phyloP scores from a whole-genome alignment of 768 basidiomycete species.

The Cystobasidium tubakii region DNA sequence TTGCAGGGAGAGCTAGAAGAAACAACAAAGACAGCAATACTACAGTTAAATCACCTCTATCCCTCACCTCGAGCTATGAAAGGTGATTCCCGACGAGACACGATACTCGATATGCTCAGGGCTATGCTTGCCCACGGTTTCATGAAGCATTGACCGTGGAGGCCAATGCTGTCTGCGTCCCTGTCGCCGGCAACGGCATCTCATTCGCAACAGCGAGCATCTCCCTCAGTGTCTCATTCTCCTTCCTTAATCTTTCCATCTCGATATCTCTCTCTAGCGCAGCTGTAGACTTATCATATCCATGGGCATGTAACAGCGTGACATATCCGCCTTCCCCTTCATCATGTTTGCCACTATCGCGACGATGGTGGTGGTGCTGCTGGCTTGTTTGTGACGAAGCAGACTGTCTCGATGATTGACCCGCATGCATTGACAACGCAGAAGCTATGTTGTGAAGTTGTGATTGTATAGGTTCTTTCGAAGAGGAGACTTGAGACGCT shows the following conservation, averaged over 20 bases:
- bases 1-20: no score
- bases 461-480: background rate
- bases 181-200: background rate
- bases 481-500: background rate
- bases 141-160: background rate
- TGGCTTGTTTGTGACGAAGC: background rate
- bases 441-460: background rate
- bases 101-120: no score
- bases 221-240: slow-evolving; percentile 72
- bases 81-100: no score
- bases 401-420: background rate
- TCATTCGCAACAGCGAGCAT: slow-evolving; percentile 60
- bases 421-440: background rate
- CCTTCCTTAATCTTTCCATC: slow-evolving; percentile 69
- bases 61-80: no score
- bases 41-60: no score
- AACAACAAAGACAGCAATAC: no score
- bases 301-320: background rate
- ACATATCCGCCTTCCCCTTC: slow-evolving; percentile 34
- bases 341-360: background rate
- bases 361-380: background rate
- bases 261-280: slow-evolving; percentile 79
- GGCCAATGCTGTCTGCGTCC: background rate
- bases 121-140: no score
- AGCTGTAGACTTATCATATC: slow-evolving; percentile 62